Conservation (phyloP, 1,284 basidiomycete genomes). For the Exsudoporus floridanus region DNA sequence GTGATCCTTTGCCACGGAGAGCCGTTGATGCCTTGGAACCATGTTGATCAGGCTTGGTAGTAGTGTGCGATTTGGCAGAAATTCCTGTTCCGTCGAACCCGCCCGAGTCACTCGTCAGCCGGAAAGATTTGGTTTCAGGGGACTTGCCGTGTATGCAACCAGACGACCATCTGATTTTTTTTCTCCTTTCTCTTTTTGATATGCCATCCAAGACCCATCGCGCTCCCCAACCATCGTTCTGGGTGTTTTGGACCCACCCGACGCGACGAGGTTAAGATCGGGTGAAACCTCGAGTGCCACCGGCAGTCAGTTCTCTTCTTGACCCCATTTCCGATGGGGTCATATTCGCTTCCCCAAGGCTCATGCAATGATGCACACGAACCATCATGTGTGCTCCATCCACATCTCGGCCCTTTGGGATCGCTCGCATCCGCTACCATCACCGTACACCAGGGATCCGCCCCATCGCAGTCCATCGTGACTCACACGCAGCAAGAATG, state of each 20-base stretch:
- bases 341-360: neutral
- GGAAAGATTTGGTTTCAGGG: neutral
- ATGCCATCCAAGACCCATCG: neutral
- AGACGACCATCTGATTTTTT: neutral
- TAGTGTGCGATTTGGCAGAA: no score
- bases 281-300: neutral
- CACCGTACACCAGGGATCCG: neutral
- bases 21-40: no score
- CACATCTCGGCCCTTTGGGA: neutral
- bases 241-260: neutral
- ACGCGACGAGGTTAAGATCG: neutral
- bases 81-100: no score
- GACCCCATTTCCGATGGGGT: no score
- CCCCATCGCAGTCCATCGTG: neutral
- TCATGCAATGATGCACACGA: neutral
- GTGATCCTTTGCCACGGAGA: no score
- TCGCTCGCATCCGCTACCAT: neutral
- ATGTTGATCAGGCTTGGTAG: no score
- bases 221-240: neutral
- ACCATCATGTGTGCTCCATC: neutral
- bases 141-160: neutral
- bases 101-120: no score
- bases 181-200: neutral
- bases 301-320: neutral
- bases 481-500: slow-evolving; percentile 3